phyloP scores from a whole-genome alignment of 1,139 yeast genomes.

The Diutina neorugosa region DNA sequence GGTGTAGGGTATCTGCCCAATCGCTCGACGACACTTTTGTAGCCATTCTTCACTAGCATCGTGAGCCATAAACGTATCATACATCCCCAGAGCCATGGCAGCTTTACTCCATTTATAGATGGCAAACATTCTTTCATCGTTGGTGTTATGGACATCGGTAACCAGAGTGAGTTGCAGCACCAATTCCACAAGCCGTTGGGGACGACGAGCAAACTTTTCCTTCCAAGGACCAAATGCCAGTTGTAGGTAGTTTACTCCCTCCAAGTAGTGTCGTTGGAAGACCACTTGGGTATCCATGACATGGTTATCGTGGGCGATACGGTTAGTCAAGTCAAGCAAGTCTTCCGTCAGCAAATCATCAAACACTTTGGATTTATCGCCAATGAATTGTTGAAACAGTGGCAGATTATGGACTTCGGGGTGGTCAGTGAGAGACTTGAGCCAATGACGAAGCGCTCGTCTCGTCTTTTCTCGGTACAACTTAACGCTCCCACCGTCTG shows the following conservation, averaged over 20 bases:
- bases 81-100: slow-evolving; percentile 19
- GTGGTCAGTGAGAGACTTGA: background rate
- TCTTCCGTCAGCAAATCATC: background rate
- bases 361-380: background rate
- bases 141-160: too few relatives aligned
- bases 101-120: background rate
- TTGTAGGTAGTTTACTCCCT: background rate
- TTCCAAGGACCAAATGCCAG: background rate
- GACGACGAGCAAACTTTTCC: background rate
- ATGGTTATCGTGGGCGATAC: background rate
- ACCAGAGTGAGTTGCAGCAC: background rate
- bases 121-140: background rate
- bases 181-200: background rate
- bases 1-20: slow-evolving; percentile 64
- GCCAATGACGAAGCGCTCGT: background rate
- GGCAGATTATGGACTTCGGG: background rate
- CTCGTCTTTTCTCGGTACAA: background rate
- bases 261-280: background rate
- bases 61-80: slow-evolving; percentile 65
- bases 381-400: background rate
- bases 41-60: slow-evolving; percentile 71
- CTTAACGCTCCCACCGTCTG: background rate
- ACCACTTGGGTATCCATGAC: background rate
- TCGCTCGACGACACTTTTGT: slow-evolving; percentile 55
- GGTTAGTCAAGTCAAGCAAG: background rate